A percentile compares a stretch with the other conserved stretches of the same genome.
Conservation (phyloP, 2,329 filamentous ascomycete species). For the Fusarium nelsonii region DNA sequence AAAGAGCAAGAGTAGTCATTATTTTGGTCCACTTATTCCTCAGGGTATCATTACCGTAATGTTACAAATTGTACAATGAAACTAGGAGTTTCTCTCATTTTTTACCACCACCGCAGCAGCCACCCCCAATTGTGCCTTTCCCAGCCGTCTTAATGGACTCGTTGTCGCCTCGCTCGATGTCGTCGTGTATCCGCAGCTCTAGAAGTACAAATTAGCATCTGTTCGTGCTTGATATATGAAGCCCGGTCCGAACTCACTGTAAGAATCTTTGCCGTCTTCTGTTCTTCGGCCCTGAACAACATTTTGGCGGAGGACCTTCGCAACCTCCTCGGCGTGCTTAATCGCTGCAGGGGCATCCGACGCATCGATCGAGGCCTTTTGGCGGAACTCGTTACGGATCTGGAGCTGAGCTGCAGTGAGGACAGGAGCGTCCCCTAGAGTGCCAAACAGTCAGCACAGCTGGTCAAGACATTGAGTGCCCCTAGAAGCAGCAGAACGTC, state of each 20-base stretch:
- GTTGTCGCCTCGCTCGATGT: conserved; percentile 94
- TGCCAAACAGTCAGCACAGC: not conserved
- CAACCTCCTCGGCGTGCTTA: conserved; percentile 84
- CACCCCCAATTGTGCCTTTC: conserved; percentile 47
- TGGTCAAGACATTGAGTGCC: not conserved
- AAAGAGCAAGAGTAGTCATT: conserved; percentile 36
- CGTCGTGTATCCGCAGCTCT: conserved; percentile 90
- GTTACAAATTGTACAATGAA: conserved; percentile 49
- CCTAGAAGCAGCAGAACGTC: not conserved
- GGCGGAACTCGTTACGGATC: conserved; percentile 80
- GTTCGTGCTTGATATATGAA: not conserved
- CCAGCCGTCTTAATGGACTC: conserved; percentile 81
- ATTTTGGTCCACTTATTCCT: conserved; percentile 40
- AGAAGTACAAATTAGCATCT: conserved; percentile 16
- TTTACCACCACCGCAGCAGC: conserved; percentile 50
- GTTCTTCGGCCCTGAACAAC: conserved; percentile 82
- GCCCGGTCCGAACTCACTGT: conserved; percentile 59
- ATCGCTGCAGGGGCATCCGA: conserved; percentile 73
- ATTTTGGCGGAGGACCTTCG: conserved; percentile 82
- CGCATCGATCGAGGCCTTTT: conserved; percentile 70
- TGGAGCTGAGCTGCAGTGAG: conserved; percentile 78
- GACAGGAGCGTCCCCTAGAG: conserved; percentile 75
- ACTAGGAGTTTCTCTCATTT: conserved; percentile 42
- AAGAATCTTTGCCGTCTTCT: conserved; percentile 61
- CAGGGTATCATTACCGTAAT: conserved; percentile 52